Conservation (phyloP, 108 stramenopile genomes). For the Fistulifera solaris region DNA sequence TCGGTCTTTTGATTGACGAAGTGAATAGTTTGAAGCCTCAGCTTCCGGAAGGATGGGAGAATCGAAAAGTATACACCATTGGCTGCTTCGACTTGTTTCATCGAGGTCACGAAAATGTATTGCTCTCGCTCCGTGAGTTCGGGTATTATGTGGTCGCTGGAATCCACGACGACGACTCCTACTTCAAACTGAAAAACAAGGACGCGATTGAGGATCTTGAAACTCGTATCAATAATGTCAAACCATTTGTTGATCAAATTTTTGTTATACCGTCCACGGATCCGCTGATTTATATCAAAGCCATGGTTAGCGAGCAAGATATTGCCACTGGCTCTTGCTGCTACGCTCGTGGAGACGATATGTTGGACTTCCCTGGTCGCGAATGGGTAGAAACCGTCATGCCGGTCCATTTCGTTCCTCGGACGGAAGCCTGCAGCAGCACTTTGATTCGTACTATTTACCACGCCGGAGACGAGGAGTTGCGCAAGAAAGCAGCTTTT, state of each 20-base stretch:
- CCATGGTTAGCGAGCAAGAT: conserved; percentile 41
- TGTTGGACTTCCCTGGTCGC: conserved; percentile 47
- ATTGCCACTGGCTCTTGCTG: conserved; percentile 47
- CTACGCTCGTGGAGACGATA: conserved; percentile 54
- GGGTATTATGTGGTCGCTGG: conserved; percentile 46
- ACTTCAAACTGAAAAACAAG: conserved; percentile 54
- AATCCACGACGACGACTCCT: conserved; percentile 52
- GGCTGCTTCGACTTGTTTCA: conserved; percentile 62
- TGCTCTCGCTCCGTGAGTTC: conserved; percentile 43
- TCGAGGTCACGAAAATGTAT: conserved; percentile 50
- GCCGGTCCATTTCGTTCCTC: conserved; percentile 54
- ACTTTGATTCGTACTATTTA: conserved; percentile 50
- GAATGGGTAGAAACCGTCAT: conserved; percentile 50
- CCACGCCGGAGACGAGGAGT: conserved; percentile 28
- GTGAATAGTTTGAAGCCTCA: conserved; percentile 33
- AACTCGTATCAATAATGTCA: conserved; percentile 41
- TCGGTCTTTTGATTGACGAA: conserved; percentile 20
- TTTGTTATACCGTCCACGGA: conserved; percentile 54
- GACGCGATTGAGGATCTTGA: conserved; percentile 54
- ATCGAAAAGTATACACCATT: conserved; percentile 54
- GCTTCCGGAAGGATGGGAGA: conserved; percentile 47
- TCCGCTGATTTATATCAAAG: conserved; percentile 36
- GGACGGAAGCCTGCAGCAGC: conserved; percentile 44
- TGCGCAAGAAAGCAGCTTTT: conserved; percentile 43
- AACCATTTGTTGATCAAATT: conserved; percentile 45